Base-by-base conservation (phyloP, 148 eudicot species). In the Cornus controversa region DNA sequence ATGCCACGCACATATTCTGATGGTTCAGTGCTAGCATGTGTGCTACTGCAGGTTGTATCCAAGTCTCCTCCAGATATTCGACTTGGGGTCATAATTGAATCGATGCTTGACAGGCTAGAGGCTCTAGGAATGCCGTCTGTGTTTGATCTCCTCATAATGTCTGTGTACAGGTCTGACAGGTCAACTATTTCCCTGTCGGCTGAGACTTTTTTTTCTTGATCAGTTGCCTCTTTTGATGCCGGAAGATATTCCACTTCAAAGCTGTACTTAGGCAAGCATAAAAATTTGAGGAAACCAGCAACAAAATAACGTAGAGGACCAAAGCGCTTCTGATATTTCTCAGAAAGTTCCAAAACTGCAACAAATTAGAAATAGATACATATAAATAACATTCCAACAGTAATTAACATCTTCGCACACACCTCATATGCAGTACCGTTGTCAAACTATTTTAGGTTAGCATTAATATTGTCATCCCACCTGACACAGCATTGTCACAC, bases 321-420 rank as follows among this genome's bases (percentile, higher is more conserved):
- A 84, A 93, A 96, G 36, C 94, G 92, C 86, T 91, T 93, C 84
- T 96, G 99, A 78, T 93, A 90, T 80, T 85, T 96, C 83, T 90
- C 99, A 74, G 99, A 96, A 79, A 96, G 99, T 89, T 93, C 98
- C 87, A 96, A 78, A 75, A 96, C 99, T 96, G 95, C 79, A 85
- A 81, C 66, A 71, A 57, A 80, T 22, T 23, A 14, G 65, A 57
- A 71, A 57, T 36, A 45, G 22, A 74, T 66, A 24, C 20, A 63
- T 10, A 69, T 23, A n/a, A 34, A 67, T 13, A 31, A 28, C 53
- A 60, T 29, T 8, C 11, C 31, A 36, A 4, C 8, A 13, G 16
- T 60, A 37, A 37, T 37, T 60, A n/a, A 10, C 22, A 74, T 16
- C 31, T 9, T 62, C 26, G 20, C 34, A 34, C 45, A 73, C 67